These are phyloP conservation scores for Skeletonema potamos DNA, from an alignment of 108 stramenopile genomes.

Conservation along the genomic window DNA sequence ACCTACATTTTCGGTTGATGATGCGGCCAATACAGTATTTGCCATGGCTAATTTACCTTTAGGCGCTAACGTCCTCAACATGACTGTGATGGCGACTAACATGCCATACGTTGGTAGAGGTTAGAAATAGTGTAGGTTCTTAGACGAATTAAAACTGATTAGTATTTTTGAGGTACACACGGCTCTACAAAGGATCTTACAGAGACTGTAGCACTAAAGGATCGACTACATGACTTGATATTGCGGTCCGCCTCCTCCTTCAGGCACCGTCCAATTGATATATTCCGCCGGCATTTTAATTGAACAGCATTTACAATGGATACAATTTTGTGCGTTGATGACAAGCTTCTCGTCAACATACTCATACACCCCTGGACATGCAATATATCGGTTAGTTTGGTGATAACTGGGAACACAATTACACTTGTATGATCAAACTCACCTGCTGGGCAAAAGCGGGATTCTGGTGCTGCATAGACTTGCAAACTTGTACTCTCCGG, in stretches of 20 bases:
- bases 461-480: constrained; percentile 94
- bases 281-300: constrained; percentile 99
- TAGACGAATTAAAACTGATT: not conserved
- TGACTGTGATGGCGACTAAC: constrained; percentile 75
- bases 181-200: not conserved
- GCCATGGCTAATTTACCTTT: constrained; percentile 77
- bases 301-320: constrained; percentile 99
- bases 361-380: constrained; percentile 32
- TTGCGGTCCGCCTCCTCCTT: constrained; percentile 97
- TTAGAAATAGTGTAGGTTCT: constrained; percentile 16
- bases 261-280: constrained; percentile 99
- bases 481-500: constrained; percentile 78
- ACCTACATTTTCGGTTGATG: constrained; percentile 56
- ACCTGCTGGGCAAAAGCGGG: constrained; percentile 95
- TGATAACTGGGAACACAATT: constrained; percentile 79
- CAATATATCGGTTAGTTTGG: not conserved
- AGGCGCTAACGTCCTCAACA: constrained; percentile 62
- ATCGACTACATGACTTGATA: constrained; percentile 92
- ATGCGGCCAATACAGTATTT: constrained; percentile 69
- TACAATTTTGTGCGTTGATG: constrained; percentile 98
- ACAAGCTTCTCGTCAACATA: constrained; percentile 81
- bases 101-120: constrained; percentile 84
- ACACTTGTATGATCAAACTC: constrained; percentile 78
- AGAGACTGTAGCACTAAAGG: not conserved
- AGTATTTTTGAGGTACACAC: not conserved